Base-by-base conservation (phyloP, 495 filamentous ascomycete genomes). In the Penicillium argentinense region DNA sequence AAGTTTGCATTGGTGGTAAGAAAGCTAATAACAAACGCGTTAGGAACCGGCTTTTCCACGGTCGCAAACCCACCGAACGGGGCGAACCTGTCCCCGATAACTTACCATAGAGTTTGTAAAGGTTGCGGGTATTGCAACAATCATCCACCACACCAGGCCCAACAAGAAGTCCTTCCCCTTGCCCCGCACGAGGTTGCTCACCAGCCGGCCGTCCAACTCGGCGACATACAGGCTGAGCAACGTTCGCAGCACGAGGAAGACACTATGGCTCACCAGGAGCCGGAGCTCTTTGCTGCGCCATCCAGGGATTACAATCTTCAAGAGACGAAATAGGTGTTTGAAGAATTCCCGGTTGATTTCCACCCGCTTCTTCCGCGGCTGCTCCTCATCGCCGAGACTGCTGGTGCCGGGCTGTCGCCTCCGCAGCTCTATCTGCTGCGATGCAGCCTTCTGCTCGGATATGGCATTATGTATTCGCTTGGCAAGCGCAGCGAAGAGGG, bases 91-190 rank as follows among this genome's bases (percentile, higher is more conserved):
- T 17, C 12, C 11, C 9, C 23, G 16, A 29, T n/a, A 9, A 14
- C 85, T 63, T 64, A 95, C 88, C 95, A 97, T 97, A 2, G 93
- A 97, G 68, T 98, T 98, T 18, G 93, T 98, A 55, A 97, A 98
- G 0, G 95, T 97, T 13, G 93, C 95, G 4, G 93, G 93, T n/a
- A 98, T 76, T 32, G 93, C 91, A 56, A 98, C 92, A 53, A 89
- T 68, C 93, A 98, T 98, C 93, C 93, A 98, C 91, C 92, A 97
- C 4, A 95, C 82, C 52, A 98, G 80, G 8, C 89, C 86, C 36
- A 81, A 81, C 56, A 97, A 72, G 56, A 98, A 98, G 42, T 95
- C 89, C 67, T 79, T 91, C 14, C 93, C 93, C 55, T 84, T 92
- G 5, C 93, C 93, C 58, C 89, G 83, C 19, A 98, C 89, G 46